Percentiles rank a stretch among this genome's conserved stretches.
Conservation (phyloP, 1,284 basidiomycete genomes). For the Termitomyces sp. region DNA sequence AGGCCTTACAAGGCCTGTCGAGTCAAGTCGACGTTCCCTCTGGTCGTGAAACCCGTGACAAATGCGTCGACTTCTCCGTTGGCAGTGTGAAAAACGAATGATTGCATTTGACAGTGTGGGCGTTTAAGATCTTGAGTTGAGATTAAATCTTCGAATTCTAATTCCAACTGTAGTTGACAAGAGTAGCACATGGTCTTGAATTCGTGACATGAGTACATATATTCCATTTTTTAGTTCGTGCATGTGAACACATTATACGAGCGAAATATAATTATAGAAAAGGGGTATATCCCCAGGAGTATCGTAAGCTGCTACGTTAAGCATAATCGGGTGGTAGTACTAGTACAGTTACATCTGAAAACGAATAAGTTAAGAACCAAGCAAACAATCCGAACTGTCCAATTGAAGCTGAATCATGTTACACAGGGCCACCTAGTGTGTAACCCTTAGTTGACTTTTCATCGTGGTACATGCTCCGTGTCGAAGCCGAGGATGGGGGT, state of each 20-base stretch:
- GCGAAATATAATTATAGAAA: background rate
- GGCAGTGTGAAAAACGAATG: no score
- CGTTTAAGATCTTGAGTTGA: no score
- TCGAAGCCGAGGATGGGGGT: background rate
- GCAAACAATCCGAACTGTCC: background rate
- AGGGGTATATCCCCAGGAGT: slow-evolving; percentile 2
- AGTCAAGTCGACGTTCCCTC: no score
- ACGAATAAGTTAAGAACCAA: slow-evolving; percentile 4
- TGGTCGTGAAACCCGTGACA: no score
- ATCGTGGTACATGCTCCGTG: background rate
- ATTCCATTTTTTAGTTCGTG: background rate
- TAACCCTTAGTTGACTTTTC: slow-evolving; percentile 14
- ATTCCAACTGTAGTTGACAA: no score
- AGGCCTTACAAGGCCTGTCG: no score
- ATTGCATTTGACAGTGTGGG: no score
- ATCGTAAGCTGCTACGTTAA: slow-evolving; percentile 3
- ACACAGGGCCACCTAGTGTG: background rate
- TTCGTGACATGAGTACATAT: background rate
- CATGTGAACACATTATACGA: slow-evolving; percentile 1
- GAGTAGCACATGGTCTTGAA: background rate
- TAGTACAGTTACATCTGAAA: background rate
- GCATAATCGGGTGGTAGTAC: slow-evolving; percentile 2
- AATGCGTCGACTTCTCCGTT: no score
- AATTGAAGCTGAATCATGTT: background rate
- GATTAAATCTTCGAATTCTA: no score